Conservation (phyloP, 352 stramenopile species). For the Phytophthora pistaciae region DNA sequence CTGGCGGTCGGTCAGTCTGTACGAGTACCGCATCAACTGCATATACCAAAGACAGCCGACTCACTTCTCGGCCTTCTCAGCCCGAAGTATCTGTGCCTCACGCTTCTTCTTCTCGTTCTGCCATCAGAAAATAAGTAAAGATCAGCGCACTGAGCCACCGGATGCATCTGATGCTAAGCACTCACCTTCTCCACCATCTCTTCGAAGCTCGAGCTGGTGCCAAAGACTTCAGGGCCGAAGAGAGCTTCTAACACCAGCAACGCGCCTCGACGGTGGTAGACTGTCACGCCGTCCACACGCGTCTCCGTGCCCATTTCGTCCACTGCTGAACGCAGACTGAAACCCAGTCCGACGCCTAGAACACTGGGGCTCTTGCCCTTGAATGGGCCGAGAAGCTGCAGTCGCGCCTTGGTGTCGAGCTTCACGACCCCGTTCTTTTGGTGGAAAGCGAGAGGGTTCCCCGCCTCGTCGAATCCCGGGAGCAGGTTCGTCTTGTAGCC, state of each 20-base stretch:
- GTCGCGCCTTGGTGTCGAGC: constrained; percentile 59
- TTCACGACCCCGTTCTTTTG: constrained; percentile 76
- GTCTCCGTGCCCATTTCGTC: constrained; percentile 85
- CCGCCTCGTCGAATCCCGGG: constrained; percentile 53
- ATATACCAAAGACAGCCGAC: constrained; percentile 6
- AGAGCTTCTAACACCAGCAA: constrained; percentile 74
- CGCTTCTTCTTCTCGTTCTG: constrained; percentile 58
- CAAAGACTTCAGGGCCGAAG: constrained; percentile 73
- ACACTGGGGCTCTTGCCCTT: constrained; percentile 44
- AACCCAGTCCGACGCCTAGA: constrained; percentile 81
- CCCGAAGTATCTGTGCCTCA: constrained; percentile 34
- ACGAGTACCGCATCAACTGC: neutral
- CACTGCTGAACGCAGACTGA: constrained; percentile 75
- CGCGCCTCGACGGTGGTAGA: constrained; percentile 87
- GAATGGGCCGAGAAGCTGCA: constrained; percentile 42
- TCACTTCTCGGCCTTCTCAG: constrained; percentile 35
- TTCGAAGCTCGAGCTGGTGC: constrained; percentile 70
- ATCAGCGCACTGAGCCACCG: neutral
- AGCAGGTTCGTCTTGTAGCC: constrained; percentile 82
- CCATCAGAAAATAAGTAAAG: constrained; percentile 11
- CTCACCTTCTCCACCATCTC: constrained; percentile 87
- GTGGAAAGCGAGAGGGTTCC: constrained; percentile 51
- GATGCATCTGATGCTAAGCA: constrained; percentile 19
- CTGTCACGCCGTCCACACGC: constrained; percentile 82
- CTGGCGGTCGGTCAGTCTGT: constrained; percentile 33